Evolutionary conservation across 2,329 filamentous ascomycete genomes (phyloP), one percentile per base, ranked within the genome.

Genomic region (Beauveria asiatica): DNA sequence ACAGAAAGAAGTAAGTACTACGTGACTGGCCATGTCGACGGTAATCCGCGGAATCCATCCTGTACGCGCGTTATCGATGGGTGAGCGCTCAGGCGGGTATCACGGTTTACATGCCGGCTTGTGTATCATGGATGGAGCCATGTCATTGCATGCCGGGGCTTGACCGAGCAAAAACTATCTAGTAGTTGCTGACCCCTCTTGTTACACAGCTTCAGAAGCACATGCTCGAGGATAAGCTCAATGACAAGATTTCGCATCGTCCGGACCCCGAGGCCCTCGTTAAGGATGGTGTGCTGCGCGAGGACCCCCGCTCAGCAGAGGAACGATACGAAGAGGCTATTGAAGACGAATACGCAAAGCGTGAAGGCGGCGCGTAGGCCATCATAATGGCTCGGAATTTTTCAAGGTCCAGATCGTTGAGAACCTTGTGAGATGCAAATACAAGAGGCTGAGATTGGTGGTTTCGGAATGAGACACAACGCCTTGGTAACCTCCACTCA

Each of bases 201-300:
- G 48, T 41, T 17, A 45, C 42, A 60, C 54, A 83, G 77, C 85
- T 97, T 46, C 85, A 92, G 74, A 91, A 87, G 72, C 87, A 91
- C 73, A 96, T 97, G 92, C 84, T 88, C 16, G 88, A 86, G 62
- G 90, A 96, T 73, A 88, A 82, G 59, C 80, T 97, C 63, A 94
- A 96, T 73, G 91, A 95, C 69, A 92, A 92, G 73, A 85, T 97
- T 64, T 83, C 88, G 69, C 82, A 87, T 67, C 83, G 92, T 21
- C 92, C 92, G 1, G 80, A 83, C 41, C 88, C 89, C 11, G 89
- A 92, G 65, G 81, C 88, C 55, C 78, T 96, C 64, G 80, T 96
- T 61, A 85, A 88, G 68, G 85, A 89, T 66, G 92, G 92, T 5
- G 90, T 97, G 59, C 76, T 97, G 64, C 84, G 83, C 61, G 83